Conservation (phyloP, 192 early-diverging fungal genomes). For the Lobosporangium transversale region DNA sequence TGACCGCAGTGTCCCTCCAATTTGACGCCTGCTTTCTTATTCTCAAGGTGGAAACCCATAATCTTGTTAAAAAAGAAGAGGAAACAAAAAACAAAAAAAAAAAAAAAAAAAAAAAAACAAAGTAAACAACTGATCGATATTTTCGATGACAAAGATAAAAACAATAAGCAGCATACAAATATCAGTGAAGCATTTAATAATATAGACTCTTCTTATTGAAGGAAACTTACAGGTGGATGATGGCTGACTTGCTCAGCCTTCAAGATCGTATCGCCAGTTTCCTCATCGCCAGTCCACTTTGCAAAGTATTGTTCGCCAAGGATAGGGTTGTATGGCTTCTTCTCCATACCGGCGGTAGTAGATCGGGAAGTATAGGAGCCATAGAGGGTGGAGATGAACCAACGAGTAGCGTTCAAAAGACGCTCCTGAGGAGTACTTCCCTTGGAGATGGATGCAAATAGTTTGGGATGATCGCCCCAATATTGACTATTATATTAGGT, state of each 20-base stretch:
- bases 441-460: slow-evolving; percentile 73
- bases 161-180: background rate
- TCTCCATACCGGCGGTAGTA: slow-evolving; percentile 77
- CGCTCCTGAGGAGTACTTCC: slow-evolving; percentile 68
- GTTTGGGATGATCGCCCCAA: slow-evolving; percentile 68
- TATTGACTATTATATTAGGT: slow-evolving; percentile 54
- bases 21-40: slow-evolving; percentile 49
- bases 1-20: slow-evolving; percentile 62
- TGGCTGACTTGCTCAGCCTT: slow-evolving; percentile 62
- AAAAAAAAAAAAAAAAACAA: too few species aligned
- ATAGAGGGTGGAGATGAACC: slow-evolving; percentile 85
- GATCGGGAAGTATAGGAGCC: slow-evolving; percentile 79
- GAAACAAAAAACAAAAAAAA: too few species aligned
- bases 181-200: background rate
- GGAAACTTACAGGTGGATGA: slow-evolving; percentile 64
- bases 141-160: too few species aligned
- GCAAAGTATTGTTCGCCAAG: slow-evolving; percentile 64
- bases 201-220: too few species aligned
- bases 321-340: slow-evolving; percentile 79
- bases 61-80: too few species aligned
- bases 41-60: slow-evolving; percentile 52
- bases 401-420: slow-evolving; percentile 73
- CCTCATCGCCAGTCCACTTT: slow-evolving; percentile 54
- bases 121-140: too few species aligned
- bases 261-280: slow-evolving; percentile 49